These are phyloP conservation scores for Rhododendron simsii DNA, from an alignment of 148 eudicot genomes.

Conservation along the genomic window DNA sequence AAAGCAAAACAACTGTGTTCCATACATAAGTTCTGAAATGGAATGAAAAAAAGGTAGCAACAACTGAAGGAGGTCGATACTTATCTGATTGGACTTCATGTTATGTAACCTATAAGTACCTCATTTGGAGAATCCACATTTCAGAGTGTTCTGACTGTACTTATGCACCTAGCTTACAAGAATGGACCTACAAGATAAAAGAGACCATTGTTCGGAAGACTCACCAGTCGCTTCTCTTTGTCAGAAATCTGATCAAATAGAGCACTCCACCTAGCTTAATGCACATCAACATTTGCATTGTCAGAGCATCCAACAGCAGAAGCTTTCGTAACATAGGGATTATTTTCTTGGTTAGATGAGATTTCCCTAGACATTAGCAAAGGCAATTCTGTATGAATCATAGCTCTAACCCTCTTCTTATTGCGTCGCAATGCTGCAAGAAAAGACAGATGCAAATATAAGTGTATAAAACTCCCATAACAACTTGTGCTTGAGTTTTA, in stretches of 20 bases:
- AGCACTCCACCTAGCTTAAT: conserved; percentile 57
- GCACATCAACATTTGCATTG: conserved; percentile 41
- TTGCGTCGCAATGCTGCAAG: conserved; percentile 72
- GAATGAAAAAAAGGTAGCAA: background rate
- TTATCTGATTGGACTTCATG: background rate
- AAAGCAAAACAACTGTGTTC: background rate
- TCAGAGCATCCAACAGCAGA: conserved; percentile 19
- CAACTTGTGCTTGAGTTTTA: background rate
- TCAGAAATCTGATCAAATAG: conserved; percentile 65
- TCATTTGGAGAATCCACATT: background rate
- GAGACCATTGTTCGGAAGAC: conserved; percentile 14
- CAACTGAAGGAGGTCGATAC: conserved; percentile 5
- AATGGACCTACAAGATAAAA: background rate
- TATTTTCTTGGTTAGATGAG: conserved; percentile 46
- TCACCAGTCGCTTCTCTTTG: conserved; percentile 83
- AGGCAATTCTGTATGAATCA: conserved; percentile 75
- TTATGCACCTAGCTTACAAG: background rate
- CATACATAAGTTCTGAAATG: background rate
- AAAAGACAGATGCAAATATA: background rate
- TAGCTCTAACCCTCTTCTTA: conserved; percentile 68
- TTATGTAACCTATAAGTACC: background rate
- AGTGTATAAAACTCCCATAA: background rate
- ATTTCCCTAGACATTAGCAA: conserved; percentile 63
- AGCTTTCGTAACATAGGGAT: conserved; percentile 19
- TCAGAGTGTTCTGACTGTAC: background rate